Evolutionary conservation across 1,284 basidiomycete species (phyloP), one percentile per base, ranked within the genome.

Genomic region (Omphalotus olearius): DNA sequence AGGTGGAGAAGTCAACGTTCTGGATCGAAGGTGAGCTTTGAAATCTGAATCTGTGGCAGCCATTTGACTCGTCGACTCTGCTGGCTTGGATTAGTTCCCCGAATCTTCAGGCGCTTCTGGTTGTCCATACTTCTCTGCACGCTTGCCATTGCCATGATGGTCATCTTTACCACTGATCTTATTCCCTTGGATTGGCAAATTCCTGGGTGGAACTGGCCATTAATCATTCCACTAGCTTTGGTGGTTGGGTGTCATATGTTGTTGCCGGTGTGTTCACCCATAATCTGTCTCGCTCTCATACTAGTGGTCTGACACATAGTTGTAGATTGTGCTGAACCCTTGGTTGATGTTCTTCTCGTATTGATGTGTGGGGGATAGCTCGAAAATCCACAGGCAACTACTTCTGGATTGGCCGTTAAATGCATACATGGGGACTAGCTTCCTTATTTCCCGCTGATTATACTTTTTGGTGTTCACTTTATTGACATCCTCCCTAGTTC

Each of bases 91-190:
- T 23, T 23, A 23, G 23, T 93, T 6, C 92, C 92, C 0, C 80
- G 78, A 56, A 93, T 93, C 64, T 69, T 84, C 62, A 82, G 83
- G 59, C 79, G 86, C 20, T 89, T 90, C 70, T 82, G 84, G 66
- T 60, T 83, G 16, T 72, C 83, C 38, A 72, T 93, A 54, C 52
- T 79, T 25, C 57, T 91, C 38, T 83, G 73, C 50, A 59, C 77
- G 47, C n/a, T 76, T 33, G 56, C 72, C 23, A 66, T 82, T 36
- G 75, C 64, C 47, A 82, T 89, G 71, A 65, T 79, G 51, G 63
- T 89, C 33, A 63, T 90, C 28, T 70, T 79, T 1, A 74, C 75
- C 10, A 55, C 67, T 3, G 18, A 50, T 33, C 50, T 79, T 6
- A 67, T 89, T 0, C 84, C 85, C 0, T 59, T 69, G 0, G 82